A percentile compares a stretch with the other conserved stretches of the same genome.
phyloP scores from a whole-genome alignment of 148 eudicot species.

The Diospyros kaki region DNA sequence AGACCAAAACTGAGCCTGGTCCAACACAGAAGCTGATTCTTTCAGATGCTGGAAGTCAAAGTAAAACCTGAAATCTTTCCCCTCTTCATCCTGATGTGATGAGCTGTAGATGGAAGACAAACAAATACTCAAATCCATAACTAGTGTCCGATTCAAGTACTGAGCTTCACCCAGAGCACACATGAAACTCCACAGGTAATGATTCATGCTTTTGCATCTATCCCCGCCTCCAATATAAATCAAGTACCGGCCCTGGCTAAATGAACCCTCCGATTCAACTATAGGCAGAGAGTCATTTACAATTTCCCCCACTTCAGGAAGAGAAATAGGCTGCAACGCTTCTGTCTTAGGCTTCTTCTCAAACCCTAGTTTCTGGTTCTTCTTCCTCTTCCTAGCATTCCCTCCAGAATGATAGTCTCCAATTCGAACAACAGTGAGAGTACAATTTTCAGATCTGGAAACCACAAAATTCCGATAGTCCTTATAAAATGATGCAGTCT shows the following conservation, averaged over 20 bases:
- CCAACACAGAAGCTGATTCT: conserved; percentile 81
- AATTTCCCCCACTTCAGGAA: conserved; percentile 69
- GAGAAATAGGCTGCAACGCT: conserved; percentile 15
- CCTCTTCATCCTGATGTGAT: conserved; percentile 71
- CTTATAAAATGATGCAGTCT: conserved; percentile 67
- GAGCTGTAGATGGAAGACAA: conserved; percentile 72
- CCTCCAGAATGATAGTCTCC: conserved; percentile 85
- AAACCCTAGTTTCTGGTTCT: conserved; percentile 44
- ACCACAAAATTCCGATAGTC: conserved; percentile 74
- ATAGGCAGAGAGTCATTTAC: conserved; percentile 81
- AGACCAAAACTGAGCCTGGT: conserved; percentile 70
- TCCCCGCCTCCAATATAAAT: conserved; percentile 80
- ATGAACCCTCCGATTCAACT: conserved; percentile 71
- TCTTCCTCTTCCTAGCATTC: conserved; percentile 85
- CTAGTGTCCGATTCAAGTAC: conserved; percentile 80
- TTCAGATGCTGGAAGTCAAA: conserved; percentile 93
- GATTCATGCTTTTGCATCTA: conserved; percentile 92
- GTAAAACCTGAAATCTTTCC: conserved; percentile 90
- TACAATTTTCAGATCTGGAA: conserved; percentile 60
- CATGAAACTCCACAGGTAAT: conserved; percentile 86
- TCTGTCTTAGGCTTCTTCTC: conserved; percentile 40
- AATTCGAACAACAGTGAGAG: conserved; percentile 56
- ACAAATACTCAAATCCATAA: conserved; percentile 82
- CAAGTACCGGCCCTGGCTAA: conserved; percentile 65
- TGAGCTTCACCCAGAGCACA: conserved; percentile 98